Conservation (phyloP, 2,329 filamentous ascomycete genomes). For the Grosmannia clavigera region DNA sequence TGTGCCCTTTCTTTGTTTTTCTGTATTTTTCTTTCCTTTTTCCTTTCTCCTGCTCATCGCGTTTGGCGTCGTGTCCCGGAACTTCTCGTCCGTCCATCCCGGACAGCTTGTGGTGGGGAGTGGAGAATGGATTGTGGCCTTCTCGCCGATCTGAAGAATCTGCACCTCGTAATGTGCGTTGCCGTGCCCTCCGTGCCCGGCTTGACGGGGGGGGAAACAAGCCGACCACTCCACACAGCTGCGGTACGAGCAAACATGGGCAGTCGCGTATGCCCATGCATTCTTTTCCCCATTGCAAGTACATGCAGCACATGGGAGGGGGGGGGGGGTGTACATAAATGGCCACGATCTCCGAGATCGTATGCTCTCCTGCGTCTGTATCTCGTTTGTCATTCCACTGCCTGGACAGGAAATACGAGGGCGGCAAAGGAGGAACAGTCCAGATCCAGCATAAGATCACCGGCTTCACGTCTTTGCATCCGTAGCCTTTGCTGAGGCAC, state of each 20-base stretch:
- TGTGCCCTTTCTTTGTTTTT: too few relatives aligned
- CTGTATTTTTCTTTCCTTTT: background rate
- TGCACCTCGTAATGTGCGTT: background rate
- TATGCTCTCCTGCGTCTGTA: slow-evolving; percentile 4
- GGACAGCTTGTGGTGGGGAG: background rate
- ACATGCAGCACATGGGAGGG: background rate
- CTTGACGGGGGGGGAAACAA: background rate
- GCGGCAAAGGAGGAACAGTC: too few relatives aligned
- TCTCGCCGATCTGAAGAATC: too few relatives aligned
- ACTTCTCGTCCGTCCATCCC: background rate
- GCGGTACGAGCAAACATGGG: background rate
- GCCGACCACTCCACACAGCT: background rate
- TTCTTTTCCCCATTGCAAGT: background rate
- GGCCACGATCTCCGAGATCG: background rate
- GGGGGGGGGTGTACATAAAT: background rate
- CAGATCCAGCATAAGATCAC: background rate
- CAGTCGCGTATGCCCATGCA: background rate
- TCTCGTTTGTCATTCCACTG: slow-evolving; percentile 2
- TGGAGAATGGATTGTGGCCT: background rate
- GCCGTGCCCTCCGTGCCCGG: background rate
- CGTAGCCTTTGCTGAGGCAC: too few relatives aligned
- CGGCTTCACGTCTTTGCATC: background rate
- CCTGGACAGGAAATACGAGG: background rate
- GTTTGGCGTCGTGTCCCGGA: too few relatives aligned
- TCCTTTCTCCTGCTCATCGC: background rate